Base-by-base conservation (phyloP, 176 grass and related monocot genomes). In the Otatea glauca region DNA sequence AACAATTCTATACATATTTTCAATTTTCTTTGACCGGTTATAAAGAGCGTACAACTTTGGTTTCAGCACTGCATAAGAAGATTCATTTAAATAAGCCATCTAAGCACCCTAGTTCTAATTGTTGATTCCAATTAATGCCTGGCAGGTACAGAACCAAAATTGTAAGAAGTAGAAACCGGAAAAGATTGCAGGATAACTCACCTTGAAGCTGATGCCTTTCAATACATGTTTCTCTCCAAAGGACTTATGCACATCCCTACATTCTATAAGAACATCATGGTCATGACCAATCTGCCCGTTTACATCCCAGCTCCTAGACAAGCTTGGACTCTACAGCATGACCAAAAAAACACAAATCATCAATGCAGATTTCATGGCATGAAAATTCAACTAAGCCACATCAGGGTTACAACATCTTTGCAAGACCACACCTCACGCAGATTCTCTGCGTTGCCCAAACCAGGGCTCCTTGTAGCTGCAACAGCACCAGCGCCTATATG, bases 161-260 rank as follows among this genome's bases (percentile, higher is more conserved):
- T 23, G 44, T 27, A 32, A 51, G 18, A 13, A 24, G 49, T 41
- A 9, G 32, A 58, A 89, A 88, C 39, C 35, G 39, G 59, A 59
- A 83, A 86, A 49, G 5, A 29, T 60, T 37, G 15, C 24, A 87
- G 27, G 78, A 74, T 41, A 64, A 71, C 71, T 43, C 72, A 99
- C 96, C 91, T 99, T 99, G 78, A 99, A 99, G 75, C 86, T 96
- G 37, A 96, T 81, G 76, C 96, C 96, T 88, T 68, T 76, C 77
- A 99, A 87, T 72, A 99, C 94, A 62, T 92, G 81, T 61, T 99
- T 99, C 20, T 94, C 89, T 21, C 96, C 96, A 69, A 99, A 96
- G 49, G 89, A 96, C 82, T 99, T 99, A 32, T 94, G 93, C 70
- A 99, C 88, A 86, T 99, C 88, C 84, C 81, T 96, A 72, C 96